phyloP scores from a whole-genome alignment of 495 filamentous ascomycete species.

The Rostrohypoxylon terebratum region DNA sequence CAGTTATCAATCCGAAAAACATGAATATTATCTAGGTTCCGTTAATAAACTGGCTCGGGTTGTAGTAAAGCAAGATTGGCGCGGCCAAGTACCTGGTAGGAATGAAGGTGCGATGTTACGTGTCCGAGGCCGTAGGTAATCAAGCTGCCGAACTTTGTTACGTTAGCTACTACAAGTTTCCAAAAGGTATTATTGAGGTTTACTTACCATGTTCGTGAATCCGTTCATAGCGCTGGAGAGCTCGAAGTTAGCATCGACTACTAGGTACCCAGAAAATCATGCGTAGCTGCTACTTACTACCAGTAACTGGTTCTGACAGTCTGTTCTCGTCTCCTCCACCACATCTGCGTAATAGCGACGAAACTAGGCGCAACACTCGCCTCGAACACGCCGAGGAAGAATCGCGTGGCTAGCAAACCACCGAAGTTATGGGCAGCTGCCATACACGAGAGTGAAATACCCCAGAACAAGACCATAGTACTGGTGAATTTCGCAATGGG shows the following conservation, averaged over 20 bases:
- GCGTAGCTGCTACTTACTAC: conserved; percentile 54
- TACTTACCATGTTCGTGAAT: conserved; percentile 63
- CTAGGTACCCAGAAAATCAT: neutral
- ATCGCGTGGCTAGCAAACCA: conserved; percentile 48
- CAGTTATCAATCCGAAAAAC: conserved; percentile 65
- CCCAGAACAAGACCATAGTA: conserved; percentile 47
- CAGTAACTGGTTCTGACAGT: conserved; percentile 68
- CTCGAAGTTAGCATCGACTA: conserved; percentile 56
- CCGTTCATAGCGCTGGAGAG: conserved; percentile 63
- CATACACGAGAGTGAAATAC: conserved; percentile 42
- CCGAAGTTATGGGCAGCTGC: conserved; percentile 51
- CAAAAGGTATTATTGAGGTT: neutral
- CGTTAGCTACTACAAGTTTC: neutral
- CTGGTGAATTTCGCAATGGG: conserved; percentile 49
- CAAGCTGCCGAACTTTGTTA: conserved; percentile 34
- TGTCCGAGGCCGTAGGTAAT: conserved; percentile 66
- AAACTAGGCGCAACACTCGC: conserved; percentile 64
- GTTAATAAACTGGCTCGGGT: neutral
- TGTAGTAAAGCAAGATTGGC: neutral
- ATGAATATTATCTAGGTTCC: conserved; percentile 64
- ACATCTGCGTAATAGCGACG: conserved; percentile 72
- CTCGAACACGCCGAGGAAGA: conserved; percentile 47
- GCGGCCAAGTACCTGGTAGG: conserved; percentile 59
- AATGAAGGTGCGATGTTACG: conserved; percentile 61
- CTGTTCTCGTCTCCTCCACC: conserved; percentile 71